Evolutionary conservation across 2,329 filamentous ascomycete species (phyloP).

Genomic region (Daldinia eschscholtzii): DNA sequence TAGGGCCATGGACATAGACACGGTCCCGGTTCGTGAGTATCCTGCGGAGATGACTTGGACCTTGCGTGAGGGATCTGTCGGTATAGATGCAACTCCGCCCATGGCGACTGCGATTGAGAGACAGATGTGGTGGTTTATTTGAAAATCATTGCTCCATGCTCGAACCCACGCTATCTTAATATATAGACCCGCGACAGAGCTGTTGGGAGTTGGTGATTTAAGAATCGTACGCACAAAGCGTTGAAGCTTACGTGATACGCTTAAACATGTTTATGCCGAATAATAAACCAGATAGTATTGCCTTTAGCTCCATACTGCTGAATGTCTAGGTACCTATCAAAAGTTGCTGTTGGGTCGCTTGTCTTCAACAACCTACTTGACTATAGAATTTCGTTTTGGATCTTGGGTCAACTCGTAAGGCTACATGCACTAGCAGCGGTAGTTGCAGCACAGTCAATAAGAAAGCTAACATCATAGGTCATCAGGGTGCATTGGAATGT

Average conservation of each 20-base stretch:
- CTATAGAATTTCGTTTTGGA: not conserved
- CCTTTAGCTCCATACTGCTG: not conserved
- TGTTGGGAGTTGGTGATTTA: slow-evolving; percentile 2
- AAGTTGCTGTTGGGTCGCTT: not conserved
- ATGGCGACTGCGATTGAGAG: slow-evolving; percentile 18
- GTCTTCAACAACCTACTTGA: not conserved
- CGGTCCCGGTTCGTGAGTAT: slow-evolving; percentile 62
- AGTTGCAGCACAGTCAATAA: not conserved
- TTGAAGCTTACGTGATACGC: not conserved
- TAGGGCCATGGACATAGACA: slow-evolving; percentile 63
- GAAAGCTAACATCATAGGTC: not conserved
- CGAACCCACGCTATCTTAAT: not conserved
- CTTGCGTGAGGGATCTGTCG: slow-evolving; percentile 49
- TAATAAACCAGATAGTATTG: not conserved
- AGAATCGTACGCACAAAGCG: not conserved
- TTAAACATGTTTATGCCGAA: not conserved
- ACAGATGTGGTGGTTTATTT: not conserved
- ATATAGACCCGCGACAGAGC: not conserved
- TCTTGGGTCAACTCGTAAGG: not conserved
- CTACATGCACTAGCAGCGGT: not conserved
- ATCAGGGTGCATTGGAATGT: not conserved
- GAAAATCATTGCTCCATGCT: too few species aligned
- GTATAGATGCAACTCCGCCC: slow-evolving; percentile 51
- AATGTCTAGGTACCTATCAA: not conserved
- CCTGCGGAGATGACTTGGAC: slow-evolving; percentile 60